Conservation (phyloP, 306 rosid species). For the Citrullus colocynthis region DNA sequence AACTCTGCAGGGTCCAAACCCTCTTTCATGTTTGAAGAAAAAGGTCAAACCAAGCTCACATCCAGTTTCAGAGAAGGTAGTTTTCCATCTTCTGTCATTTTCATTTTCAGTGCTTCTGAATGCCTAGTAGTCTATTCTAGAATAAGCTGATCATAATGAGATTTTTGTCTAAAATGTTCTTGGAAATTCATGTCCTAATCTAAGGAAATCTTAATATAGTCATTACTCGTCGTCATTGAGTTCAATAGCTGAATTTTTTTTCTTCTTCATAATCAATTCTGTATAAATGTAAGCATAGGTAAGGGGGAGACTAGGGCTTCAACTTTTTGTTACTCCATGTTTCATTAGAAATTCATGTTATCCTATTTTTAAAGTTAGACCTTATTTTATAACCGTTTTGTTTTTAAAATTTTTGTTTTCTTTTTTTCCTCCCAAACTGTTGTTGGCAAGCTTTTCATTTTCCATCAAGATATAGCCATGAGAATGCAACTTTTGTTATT, state of each 20-base stretch:
- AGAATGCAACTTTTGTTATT: not conserved
- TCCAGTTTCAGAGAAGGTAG: constrained; percentile 31
- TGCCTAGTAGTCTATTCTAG: not conserved
- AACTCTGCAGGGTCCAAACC: constrained; percentile 73
- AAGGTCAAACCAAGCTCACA: constrained; percentile 32
- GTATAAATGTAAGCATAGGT: too few relatives aligned
- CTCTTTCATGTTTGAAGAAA: constrained; percentile 78
- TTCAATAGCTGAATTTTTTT: too few relatives aligned
- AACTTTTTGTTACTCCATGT: too few relatives aligned
- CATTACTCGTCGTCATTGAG: too few relatives aligned
- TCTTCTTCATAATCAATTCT: too few relatives aligned
- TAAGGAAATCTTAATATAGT: not conserved
- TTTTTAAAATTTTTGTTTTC: too few relatives aligned
- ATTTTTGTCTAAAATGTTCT: not conserved
- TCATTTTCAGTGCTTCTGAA: not conserved
- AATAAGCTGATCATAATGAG: not conserved
- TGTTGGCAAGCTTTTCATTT: too few relatives aligned
- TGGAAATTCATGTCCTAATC: not conserved
- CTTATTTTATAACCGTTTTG: too few relatives aligned
- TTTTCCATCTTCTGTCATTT: not conserved
- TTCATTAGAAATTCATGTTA: too few relatives aligned
- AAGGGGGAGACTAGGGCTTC: too few relatives aligned
- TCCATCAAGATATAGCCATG: not conserved
- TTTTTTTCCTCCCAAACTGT: too few relatives aligned
- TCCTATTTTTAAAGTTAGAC: too few relatives aligned